These are phyloP conservation scores for Solanum chiquidenum DNA, from an alignment of 257 asterid species.

Conservation along the genomic window DNA sequence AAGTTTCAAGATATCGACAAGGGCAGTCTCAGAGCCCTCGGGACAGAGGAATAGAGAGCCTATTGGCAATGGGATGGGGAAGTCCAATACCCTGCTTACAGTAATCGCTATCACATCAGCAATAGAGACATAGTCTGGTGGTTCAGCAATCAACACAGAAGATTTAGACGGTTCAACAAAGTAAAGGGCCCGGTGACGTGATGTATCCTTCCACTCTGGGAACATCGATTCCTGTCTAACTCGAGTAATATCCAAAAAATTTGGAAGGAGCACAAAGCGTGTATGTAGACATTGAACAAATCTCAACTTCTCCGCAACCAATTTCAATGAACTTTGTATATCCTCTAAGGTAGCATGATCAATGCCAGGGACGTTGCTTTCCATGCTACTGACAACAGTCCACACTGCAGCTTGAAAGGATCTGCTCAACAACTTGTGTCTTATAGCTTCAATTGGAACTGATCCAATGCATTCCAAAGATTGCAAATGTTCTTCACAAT, in stretches of 20 bases:
- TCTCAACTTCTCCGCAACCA: constrained; percentile 54
- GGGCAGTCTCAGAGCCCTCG: constrained; percentile 44
- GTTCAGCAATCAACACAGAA: constrained; percentile 62
- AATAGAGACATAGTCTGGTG: constrained; percentile 59
- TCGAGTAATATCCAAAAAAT: constrained; percentile 52
- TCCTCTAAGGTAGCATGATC: constrained; percentile 34
- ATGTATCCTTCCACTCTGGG: constrained; percentile 68
- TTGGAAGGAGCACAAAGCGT: constrained; percentile 63
- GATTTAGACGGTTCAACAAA: constrained; percentile 52
- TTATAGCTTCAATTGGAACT: constrained; percentile 44
- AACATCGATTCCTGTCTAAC: constrained; percentile 39
- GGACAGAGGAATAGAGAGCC: constrained; percentile 79
- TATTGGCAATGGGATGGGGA: constrained; percentile 63
- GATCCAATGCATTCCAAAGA: constrained; percentile 54
- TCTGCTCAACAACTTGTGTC: constrained; percentile 43
- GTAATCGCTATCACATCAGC: constrained; percentile 62
- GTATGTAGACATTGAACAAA: constrained; percentile 65
- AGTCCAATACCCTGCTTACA: constrained; percentile 63
- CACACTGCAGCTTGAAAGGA: constrained; percentile 81
- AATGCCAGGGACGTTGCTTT: constrained; percentile 35
- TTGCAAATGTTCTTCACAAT: constrained; percentile 35
- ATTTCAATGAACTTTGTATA: constrained; percentile 36
- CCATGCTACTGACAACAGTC: constrained; percentile 36
- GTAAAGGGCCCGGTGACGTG: constrained; percentile 56
- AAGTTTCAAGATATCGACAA: constrained; percentile 59